Evolutionary conservation across 176 grass and related monocot genomes (phyloP), one percentile per base, ranked within the genome.

Genomic region (Musa itinerans): DNA sequence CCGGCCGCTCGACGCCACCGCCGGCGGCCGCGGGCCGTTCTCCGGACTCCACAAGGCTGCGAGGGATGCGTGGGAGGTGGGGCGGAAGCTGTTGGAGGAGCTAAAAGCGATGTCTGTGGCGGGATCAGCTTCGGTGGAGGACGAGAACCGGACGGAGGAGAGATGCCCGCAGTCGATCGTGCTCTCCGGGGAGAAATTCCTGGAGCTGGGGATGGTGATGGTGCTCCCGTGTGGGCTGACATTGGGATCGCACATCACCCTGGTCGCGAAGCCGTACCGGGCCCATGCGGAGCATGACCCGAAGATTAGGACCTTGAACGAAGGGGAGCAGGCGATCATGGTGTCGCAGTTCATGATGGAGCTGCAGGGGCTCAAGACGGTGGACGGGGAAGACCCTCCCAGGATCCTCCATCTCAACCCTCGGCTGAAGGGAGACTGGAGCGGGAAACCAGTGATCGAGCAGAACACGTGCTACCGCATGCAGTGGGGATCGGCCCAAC

Each of bases 321-420:
- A 76, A 61, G 74, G 25, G 56, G 29, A 61, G 23, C 22, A 21
- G 54, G 27, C 11, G 16, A 26, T 63, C 22, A 62, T 63, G 74
- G 74, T 76, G 15, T 76, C 74, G 2, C 74, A 76, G 26, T 76
- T 76, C 74, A 76, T 63, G 27, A 63, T 76, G 74, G 74, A 76
- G 74, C 74, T 76, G 7, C 74, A 49, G 55, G 74, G 74, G 74
- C 74, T 76, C 56, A 59, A 62, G 56, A 48, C 74, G 56, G 74
- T 76, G 17, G 56, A 62, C 11, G 74, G 74, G 22, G 74, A 74
- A 19, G 72, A 74, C 5, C 72, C 72, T 17, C 72, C 72, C 11
- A 74, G 72, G 53, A 74, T 74, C 22, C 24, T 74, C 52, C 72
- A 74, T 27, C 57, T 74, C 24, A 74, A 74, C 72, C 72, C 72